Evolutionary conservation across 768 basidiomycete genomes (phyloP).

Genomic region (Kwoniella pini): DNA sequence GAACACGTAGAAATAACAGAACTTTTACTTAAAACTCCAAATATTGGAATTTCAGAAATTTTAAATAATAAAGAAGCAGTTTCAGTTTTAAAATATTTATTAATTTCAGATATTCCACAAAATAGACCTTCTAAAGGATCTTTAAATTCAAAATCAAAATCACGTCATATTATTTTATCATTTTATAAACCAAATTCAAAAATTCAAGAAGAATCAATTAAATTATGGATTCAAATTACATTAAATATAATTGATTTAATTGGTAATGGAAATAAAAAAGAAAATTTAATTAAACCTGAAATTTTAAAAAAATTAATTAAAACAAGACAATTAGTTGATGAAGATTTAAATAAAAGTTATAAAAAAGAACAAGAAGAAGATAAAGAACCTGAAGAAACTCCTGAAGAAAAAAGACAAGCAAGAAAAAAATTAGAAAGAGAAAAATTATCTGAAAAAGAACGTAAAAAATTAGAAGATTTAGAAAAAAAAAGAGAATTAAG

Average conservation of each 20-base stretch:
- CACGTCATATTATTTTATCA: slow-evolving; percentile 75
- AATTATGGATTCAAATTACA: slow-evolving; percentile 66
- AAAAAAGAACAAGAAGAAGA: slow-evolving; percentile 51
- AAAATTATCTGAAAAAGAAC: slow-evolving; percentile 48
- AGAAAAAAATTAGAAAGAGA: slow-evolving; percentile 50
- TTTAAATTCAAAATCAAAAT: slow-evolving; percentile 60
- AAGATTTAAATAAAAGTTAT: slow-evolving; percentile 57
- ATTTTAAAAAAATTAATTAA: slow-evolving; percentile 75
- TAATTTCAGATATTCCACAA: slow-evolving; percentile 83
- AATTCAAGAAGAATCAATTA: slow-evolving; percentile 59
- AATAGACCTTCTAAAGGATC: slow-evolving; percentile 63
- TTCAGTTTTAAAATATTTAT: slow-evolving; percentile 80
- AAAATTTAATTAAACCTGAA: slow-evolving; percentile 67
- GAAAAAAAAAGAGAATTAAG: slow-evolving; percentile 53
- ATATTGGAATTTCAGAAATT: slow-evolving; percentile 61
- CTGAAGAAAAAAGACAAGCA: slow-evolving; percentile 48
- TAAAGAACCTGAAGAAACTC: slow-evolving; percentile 40
- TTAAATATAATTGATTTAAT: slow-evolving; percentile 76
- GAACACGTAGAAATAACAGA: slow-evolving; percentile 88
- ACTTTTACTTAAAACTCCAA: slow-evolving; percentile 65
- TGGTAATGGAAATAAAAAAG: slow-evolving; percentile 46
- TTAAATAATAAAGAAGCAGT: slow-evolving; percentile 67
- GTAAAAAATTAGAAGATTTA: slow-evolving; percentile 46
- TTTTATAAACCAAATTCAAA: slow-evolving; percentile 61
- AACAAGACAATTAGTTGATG: slow-evolving; percentile 70